Evolutionary conservation across 768 basidiomycete genomes (phyloP), one percentile per base, ranked within the genome.

Genomic region (Galerina marginata): DNA sequence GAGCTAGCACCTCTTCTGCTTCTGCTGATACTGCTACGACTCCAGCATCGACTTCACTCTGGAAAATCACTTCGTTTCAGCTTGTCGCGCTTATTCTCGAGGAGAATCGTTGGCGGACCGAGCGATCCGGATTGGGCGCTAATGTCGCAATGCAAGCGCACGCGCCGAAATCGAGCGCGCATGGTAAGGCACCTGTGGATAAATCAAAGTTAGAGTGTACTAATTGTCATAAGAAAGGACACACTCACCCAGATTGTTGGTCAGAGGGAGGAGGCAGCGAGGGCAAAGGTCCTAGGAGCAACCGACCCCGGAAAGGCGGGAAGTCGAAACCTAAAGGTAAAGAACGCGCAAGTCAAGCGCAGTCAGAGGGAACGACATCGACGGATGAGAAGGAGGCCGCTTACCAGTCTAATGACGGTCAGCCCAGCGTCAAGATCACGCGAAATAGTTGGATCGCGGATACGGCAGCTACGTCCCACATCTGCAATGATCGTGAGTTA

Each of bases 201-300:
- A 56, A 37, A 23, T 36, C 44, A 16, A 44, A 50, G 11, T 40
- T 59, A 15, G 58, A 59, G 26, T 74, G 73, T 60, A 62, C 55
- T 29, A 74, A 74, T 51, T 74, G 73, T 48, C 46, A 66, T 20
- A 71, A 69, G 60, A 69, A 50, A 23, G 71, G 71, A 9, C 74
- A 74, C 59, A 62, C 54, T 15, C 52, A 55, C 1, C 15, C 23
- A 26, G 48, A 50, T 25, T 50, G 48, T 36, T 50, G 48, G 48
- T 26, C 48, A 1, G 65, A 67, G 56, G 72, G 72, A 7, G 72
- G 72, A 50, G 73, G 69, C 36, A 68, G 69, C 50, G 72, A 74
- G 58, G 74, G 72, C 37, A 65, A 72, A 59, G 64, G 67, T 36
- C 73, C 68, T 25, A 61, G 56, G 16, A 3, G 12, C 9, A 46